These are phyloP conservation scores for Bolboschoenoplectus hybrid DNA, from an alignment of 202 grass and related monocot species.

Conservation along the genomic window DNA sequence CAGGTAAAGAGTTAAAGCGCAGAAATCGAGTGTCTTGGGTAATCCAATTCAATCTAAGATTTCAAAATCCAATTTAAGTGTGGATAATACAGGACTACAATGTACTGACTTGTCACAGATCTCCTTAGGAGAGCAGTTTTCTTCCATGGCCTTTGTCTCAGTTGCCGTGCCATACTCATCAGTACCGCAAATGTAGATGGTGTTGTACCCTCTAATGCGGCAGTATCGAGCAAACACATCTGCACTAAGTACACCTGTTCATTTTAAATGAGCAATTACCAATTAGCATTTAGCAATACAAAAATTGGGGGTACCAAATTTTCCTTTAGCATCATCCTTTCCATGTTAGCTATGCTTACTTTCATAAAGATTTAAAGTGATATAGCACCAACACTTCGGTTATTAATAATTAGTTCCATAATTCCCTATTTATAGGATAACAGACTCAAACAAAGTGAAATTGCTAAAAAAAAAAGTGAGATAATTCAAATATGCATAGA, in stretches of 20 bases:
- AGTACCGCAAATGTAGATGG: constrained; percentile 91
- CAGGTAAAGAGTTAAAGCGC: background rate
- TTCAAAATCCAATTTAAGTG: constrained; percentile 14
- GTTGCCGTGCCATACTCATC: constrained; percentile 97
- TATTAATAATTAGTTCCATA: background rate
- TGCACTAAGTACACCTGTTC: constrained; percentile 81
- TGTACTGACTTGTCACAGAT: constrained; percentile 87
- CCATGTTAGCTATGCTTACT: background rate
- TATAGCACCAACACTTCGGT: background rate
- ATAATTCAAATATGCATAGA: background rate
- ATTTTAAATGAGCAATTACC: constrained; percentile 11
- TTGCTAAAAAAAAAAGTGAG: background rate
- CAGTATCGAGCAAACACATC: constrained; percentile 95
- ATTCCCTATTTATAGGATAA: background rate
- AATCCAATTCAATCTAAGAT: background rate
- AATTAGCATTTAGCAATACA: no score
- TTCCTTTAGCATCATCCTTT: background rate
- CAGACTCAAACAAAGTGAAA: background rate
- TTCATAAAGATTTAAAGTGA: background rate
- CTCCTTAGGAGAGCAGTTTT: constrained; percentile 96
- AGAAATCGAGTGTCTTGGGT: background rate
- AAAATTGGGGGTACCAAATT: background rate
- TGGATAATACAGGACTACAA: background rate
- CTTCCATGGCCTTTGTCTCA: constrained; percentile 95
- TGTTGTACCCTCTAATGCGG: constrained; percentile 81